These are phyloP conservation scores for Coemansia sp. DNA, from an alignment of 192 early-diverging fungal genomes.

Conservation along the genomic window DNA sequence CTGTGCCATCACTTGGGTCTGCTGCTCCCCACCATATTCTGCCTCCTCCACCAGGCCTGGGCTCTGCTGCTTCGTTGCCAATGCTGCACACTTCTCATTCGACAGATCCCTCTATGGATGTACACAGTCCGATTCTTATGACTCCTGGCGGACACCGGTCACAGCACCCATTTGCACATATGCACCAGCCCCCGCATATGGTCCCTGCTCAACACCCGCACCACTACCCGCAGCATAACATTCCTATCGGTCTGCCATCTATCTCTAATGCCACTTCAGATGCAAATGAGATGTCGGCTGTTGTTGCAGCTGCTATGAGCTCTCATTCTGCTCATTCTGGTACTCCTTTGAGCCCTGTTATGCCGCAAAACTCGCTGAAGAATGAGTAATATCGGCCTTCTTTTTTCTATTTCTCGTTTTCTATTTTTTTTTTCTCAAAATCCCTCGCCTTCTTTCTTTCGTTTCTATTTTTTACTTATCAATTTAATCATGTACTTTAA, in stretches of 20 bases:
- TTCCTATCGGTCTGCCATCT: not conserved
- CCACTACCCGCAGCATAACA: slow-evolving; percentile 12
- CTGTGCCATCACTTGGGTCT: not conserved
- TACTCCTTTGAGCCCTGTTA: slow-evolving; percentile 21
- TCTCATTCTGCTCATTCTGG: slow-evolving; percentile 16
- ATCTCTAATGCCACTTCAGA: not conserved
- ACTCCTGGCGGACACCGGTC: not conserved
- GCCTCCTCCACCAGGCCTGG: slow-evolving; percentile 17
- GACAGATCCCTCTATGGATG: slow-evolving; percentile 3
- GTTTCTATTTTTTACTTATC: slow-evolving; percentile 7
- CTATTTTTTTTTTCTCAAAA: not conserved
- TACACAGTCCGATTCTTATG: slow-evolving; percentile 16
- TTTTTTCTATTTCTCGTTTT: too few species aligned
- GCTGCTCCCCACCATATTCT: slow-evolving; percentile 17
- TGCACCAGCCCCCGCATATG: not conserved
- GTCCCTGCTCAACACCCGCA: slow-evolving; percentile 11
- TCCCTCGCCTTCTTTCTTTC: not conserved
- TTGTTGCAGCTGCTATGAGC: slow-evolving; percentile 4
- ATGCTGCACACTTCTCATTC: slow-evolving; percentile 12
- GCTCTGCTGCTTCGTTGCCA: not conserved
- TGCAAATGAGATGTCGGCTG: slow-evolving; percentile 1
- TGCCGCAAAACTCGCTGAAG: slow-evolving; percentile 14
- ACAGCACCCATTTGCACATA: slow-evolving; percentile 5
- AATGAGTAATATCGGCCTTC: not conserved
- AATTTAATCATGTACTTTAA: too few species aligned